These are phyloP conservation scores for Hypoxylon crocopeplum DNA, from an alignment of 495 filamentous ascomycete species.

Conservation along the genomic window DNA sequence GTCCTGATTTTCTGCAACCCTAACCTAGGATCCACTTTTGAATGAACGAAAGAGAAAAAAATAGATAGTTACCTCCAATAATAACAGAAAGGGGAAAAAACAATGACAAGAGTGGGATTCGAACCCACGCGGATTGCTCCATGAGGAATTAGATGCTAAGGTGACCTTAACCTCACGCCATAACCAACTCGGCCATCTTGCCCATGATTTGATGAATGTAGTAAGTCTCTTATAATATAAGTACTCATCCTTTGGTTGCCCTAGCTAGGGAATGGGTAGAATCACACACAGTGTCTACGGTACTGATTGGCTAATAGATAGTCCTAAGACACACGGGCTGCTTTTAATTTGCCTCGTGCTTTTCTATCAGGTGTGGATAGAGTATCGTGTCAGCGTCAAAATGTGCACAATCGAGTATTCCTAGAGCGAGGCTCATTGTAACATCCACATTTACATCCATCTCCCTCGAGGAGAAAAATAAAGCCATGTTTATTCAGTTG, in stretches of 20 bases:
- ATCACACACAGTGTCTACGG: not conserved
- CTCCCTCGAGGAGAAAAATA: too few species aligned
- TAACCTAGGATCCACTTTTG: not conserved
- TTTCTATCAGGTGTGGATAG: too few species aligned
- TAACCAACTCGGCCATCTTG: slow-evolving; percentile 55
- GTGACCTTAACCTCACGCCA: slow-evolving; percentile 52
- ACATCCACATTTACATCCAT: too few species aligned
- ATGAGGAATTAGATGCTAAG: slow-evolving; percentile 43
- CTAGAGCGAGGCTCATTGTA: too few species aligned
- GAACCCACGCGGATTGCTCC: slow-evolving; percentile 52
- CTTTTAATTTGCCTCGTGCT: too few species aligned
- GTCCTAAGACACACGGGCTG: too few species aligned
- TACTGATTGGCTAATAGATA: too few species aligned
- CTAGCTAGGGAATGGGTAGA: not conserved
- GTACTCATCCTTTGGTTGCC: not conserved
- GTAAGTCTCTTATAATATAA: too few species aligned
- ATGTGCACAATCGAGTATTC: too few species aligned
- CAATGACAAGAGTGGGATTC: slow-evolving; percentile 51
- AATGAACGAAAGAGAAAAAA: not conserved
- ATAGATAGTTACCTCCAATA: not conserved
- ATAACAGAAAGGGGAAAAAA: not conserved
- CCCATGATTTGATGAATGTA: slow-evolving; percentile 23
- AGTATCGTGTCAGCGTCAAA: too few species aligned
- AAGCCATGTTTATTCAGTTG: too few species aligned
- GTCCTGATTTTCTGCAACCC: too few species aligned